Conservation (phyloP, 331 rosid species). For the Telfairia occidentalis region DNA sequence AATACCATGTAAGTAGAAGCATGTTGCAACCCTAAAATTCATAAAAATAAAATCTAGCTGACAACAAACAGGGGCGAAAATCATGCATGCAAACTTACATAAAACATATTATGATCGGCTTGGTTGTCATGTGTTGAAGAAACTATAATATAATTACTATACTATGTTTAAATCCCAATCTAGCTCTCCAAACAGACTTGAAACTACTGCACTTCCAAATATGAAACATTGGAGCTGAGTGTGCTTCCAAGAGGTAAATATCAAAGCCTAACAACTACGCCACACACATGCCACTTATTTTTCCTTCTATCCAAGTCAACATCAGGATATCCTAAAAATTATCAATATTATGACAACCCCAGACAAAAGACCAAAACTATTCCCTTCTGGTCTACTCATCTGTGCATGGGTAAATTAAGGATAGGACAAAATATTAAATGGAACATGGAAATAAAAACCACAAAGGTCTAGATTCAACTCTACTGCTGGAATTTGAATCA, state of each 20-base stretch:
- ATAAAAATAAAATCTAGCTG: too few relatives aligned
- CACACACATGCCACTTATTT: background rate
- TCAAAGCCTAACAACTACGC: background rate
- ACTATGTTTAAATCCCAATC: background rate
- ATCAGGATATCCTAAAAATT: background rate
- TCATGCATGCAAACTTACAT: too few relatives aligned
- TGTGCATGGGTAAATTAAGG: background rate
- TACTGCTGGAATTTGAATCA: background rate
- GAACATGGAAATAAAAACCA: background rate
- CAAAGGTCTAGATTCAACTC: background rate
- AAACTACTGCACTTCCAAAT: background rate
- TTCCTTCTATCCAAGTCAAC: background rate
- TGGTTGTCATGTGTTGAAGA: background rate
- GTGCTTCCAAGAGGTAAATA: background rate
- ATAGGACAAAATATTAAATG: background rate
- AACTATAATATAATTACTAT: background rate
- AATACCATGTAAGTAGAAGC: too few relatives aligned
- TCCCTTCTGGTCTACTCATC: background rate
- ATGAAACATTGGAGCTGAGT: background rate
- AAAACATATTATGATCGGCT: background rate
- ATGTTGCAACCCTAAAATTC: too few relatives aligned
- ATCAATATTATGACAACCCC: background rate
- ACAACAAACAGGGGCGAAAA: too few relatives aligned
- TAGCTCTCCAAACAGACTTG: background rate
- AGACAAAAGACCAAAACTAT: background rate